Evolutionary conservation across 2,329 filamentous ascomycete genomes (phyloP), one percentile per base, ranked within the genome.

Genomic region (Pezizomycotina sp.): DNA sequence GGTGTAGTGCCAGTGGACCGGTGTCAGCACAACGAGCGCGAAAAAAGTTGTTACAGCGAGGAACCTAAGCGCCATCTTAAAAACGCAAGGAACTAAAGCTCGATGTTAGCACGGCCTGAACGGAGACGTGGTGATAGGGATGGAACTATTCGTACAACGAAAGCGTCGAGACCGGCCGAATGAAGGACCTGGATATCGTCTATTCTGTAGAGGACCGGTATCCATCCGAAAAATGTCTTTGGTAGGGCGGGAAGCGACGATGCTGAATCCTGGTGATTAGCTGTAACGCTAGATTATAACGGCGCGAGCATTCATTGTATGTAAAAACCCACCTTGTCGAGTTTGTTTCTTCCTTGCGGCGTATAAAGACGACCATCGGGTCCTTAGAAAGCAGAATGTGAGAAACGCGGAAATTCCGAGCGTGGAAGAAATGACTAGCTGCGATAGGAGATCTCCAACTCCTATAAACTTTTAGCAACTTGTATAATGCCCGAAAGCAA

Each of bases 131-230:
- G 30, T 12, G 19, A 4, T 16, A 16, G 22, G 5, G 8, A 6
- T 15, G 27, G 36, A 36, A 20, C 31, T 26, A 13, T 31, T 6
- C 15, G 49, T 60, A 80, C 77, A 47, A 93, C 89, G 60, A 81
- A 98, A 32, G 89, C 89, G 61, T 98, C 89, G 31, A 98, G 68
- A 0, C 89, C 89, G 12, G 86, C 86, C 13, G 83, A 86, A 10
- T 78, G 74, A 34, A 98, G 65, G 3, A 98, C 73, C 57, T 95
- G 78, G 53, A 92, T 75, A 48, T 95, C 84, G 1, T 74, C 81
- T 43, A 98, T 79, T 48, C 61, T 71, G 61, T 83, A 89, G 25
- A 98, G 61, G 3, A 74, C 72, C 2, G 83, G 74, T 29, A 98
- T 89, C 89, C 89, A 98, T 52, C 86, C 86, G 49, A 95, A 79